Conservation (phyloP, 352 stramenopile genomes). For the Blastocystis sp. region DNA sequence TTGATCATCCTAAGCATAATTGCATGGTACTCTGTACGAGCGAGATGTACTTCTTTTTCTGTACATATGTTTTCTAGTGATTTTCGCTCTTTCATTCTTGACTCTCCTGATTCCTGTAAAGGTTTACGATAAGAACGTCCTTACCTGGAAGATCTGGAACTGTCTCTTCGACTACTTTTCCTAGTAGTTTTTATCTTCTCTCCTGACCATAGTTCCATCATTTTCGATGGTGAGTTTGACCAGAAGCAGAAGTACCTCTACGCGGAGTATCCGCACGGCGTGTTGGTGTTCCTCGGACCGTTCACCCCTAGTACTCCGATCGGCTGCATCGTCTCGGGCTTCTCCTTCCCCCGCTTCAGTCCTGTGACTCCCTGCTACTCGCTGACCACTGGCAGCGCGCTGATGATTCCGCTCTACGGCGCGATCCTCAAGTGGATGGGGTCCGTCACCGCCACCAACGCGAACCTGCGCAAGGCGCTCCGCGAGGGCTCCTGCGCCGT, state of each 20-base stretch:
- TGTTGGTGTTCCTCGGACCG: background rate
- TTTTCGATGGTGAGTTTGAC: slow-evolving; percentile 28
- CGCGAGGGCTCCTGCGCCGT: slow-evolving; percentile 13
- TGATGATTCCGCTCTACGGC: slow-evolving; percentile 44
- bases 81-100: slow-evolving; percentile 3
- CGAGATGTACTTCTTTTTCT: background rate
- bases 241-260: slow-evolving; percentile 7
- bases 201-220: background rate
- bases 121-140: slow-evolving; percentile 30
- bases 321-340: slow-evolving; percentile 42
- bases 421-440: slow-evolving; percentile 37
- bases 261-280: slow-evolving; percentile 45
- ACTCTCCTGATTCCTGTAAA: slow-evolving; percentile 32
- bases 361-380: slow-evolving; percentile 24
- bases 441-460: slow-evolving; percentile 19
- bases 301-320: background rate
- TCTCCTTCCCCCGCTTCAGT: slow-evolving; percentile 36
- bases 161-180: slow-evolving; percentile 48
- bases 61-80: background rate
- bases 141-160: slow-evolving; percentile 50
- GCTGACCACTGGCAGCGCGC: slow-evolving; percentile 6
- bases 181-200: background rate
- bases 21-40: slow-evolving; percentile 38
- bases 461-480: slow-evolving; percentile 38
- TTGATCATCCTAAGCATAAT: slow-evolving; percentile 1